These are phyloP conservation scores for Ammopiptanthus mongolicus DNA, from an alignment of 306 rosid genomes.

Conservation along the genomic window DNA sequence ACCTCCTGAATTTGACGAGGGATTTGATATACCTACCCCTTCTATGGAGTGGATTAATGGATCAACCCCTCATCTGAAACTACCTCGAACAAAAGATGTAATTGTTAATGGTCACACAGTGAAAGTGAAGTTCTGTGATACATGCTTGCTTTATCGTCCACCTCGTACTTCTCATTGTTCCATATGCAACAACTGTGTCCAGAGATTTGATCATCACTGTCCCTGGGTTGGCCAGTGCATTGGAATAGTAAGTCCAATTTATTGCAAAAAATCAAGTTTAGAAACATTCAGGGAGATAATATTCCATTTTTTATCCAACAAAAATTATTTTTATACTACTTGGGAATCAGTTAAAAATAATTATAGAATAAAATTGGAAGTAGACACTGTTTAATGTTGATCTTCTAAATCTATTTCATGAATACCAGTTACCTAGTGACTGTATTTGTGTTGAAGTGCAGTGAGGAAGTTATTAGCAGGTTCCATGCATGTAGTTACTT, in stretches of 20 bases:
- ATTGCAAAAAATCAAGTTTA: background rate
- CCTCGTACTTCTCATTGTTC: constrained; percentile 99
- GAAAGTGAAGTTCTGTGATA: constrained; percentile 93
- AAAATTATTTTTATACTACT: background rate
- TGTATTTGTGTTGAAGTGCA: background rate
- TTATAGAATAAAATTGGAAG: background rate
- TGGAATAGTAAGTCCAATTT: constrained; percentile 67
- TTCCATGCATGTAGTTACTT: background rate
- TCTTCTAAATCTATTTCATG: constrained; percentile 1
- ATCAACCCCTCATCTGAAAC: constrained; percentile 72
- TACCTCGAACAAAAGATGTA: constrained; percentile 85
- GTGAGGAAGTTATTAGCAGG: background rate
- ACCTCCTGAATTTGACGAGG: constrained; percentile 78
- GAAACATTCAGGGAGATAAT: background rate
- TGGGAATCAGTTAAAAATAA: background rate
- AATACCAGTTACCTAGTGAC: background rate
- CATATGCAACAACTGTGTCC: constrained; percentile 94
- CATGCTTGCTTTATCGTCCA: constrained; percentile 92
- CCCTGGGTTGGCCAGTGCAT: constrained; percentile 99
- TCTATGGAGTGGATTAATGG: constrained; percentile 98
- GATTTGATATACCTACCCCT: constrained; percentile 54
- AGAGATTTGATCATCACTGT: constrained; percentile 98
- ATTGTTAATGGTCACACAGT: constrained; percentile 65
- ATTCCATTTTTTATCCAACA: background rate
- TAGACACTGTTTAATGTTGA: background rate